Base-by-base conservation (phyloP, 306 rosid genomes). In the Sicyos baderoa region DNA sequence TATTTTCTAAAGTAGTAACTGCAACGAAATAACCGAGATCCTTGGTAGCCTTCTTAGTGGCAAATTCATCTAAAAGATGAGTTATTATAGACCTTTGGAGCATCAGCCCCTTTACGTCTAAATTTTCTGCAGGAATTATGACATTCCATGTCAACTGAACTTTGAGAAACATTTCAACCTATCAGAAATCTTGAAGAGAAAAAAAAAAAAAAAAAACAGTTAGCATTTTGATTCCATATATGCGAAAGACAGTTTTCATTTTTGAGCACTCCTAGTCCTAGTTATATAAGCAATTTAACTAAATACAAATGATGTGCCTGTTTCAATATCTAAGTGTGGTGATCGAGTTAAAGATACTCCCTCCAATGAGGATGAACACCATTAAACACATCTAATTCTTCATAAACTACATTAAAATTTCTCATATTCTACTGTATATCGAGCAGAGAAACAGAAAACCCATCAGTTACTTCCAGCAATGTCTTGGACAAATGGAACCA, bases 61-160 rank as follows among this genome's bases (percentile, higher is more conserved):
- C 79, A 77, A 93, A 90, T 42, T 86, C 90, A 22, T 76, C 82
- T 58, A 89, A 59, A 29, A 93, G 88, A 18, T 85, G 85, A 18
- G 79, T 47, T 6, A 85, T 54, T 37, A 93, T 90, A 21, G 88
- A 69, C 77, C 84, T 76, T 53, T 86, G 94, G 65, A 93, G 97
- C 89, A 84, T 80, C 72, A 86, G 61, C 61, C 94, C 84, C 4
- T 82, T 83, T 5, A 75, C 83, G 50, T 86, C 86, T 65, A 89
- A 74, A 77, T 75, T 80, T 61, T 90, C 90, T 4, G 99, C 79
- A 53, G 90, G 76, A 70, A 90, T 84, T 63, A 88, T 81, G 42
- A 90, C 96, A 73, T 93, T 93, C 96, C 89, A 85, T 0, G 84
- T 79, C 57, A 90, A 73, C 83, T 88, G 81, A 11, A 85, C 95